Conservation (phyloP, 2,329 filamentous ascomycete species). For the Pezicula rhizophila region DNA sequence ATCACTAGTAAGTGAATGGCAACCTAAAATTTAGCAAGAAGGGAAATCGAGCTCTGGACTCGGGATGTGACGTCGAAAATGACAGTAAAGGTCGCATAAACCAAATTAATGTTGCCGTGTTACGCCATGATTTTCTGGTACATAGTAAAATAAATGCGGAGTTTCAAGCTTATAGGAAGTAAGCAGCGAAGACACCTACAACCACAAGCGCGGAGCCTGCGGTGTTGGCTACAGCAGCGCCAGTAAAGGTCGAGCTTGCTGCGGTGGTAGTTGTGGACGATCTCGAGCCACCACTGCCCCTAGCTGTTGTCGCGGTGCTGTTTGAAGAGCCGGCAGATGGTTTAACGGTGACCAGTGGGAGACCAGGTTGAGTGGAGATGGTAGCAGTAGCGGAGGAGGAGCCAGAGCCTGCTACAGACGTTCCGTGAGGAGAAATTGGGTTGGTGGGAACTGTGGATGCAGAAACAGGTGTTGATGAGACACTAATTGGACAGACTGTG, state of each 20-base stretch:
- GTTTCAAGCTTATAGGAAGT: conserved; percentile 32
- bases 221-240: conserved; percentile 24
- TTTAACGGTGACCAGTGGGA: not conserved
- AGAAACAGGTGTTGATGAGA: not conserved
- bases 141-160: not conserved
- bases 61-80: not conserved
- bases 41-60: not conserved
- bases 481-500: conserved; percentile 7
- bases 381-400: not conserved
- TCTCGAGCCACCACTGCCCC: not conserved
- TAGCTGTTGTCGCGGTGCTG: not conserved
- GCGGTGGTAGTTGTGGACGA: conserved; percentile 5
- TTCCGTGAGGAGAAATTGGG: not conserved
- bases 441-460: not conserved
- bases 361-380: not conserved
- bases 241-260: conserved; percentile 17
- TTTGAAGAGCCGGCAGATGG: not conserved
- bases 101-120: not conserved
- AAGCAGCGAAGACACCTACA: conserved; percentile 34
- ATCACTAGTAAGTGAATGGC: not conserved
- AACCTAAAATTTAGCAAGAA: not conserved
- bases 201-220: conserved; percentile 31
- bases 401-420: not conserved
- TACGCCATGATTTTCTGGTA: not conserved
- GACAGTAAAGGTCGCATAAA: not conserved